Evolutionary conservation across 805 yeast genomes (phyloP).

Genomic region (Yarrowia hollandica): DNA sequence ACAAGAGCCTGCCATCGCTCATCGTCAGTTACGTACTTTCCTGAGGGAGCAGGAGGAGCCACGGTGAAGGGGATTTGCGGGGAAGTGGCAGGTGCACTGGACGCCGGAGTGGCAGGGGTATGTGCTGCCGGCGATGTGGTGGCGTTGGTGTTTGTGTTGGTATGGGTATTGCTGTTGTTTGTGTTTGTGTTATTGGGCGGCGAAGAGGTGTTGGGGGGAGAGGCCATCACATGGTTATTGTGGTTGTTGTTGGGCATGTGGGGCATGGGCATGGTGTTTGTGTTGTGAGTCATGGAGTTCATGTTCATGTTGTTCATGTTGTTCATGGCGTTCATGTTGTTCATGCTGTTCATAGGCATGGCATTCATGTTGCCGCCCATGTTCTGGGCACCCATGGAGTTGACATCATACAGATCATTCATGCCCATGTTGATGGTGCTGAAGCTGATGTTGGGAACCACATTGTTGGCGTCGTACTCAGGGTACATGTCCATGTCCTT

Average conservation of each 20-base stretch:
- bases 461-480: background rate
- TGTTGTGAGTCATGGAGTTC: background rate
- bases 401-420: background rate
- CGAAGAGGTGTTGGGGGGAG: background rate
- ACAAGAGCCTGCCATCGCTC: conserved; percentile 45
- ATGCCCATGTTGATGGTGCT: background rate
- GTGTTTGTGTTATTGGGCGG: background rate
- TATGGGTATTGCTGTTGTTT: background rate
- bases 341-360: too few relatives aligned
- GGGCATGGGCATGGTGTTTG: background rate
- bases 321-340: background rate
- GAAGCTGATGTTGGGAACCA: background rate
- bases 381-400: background rate
- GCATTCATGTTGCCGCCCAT: background rate
- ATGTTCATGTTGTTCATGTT: background rate
- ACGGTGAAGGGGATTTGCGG: conserved; percentile 21
- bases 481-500: conserved; percentile 25
- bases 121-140: background rate
- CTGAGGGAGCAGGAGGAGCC: conserved; percentile 20
- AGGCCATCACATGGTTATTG: background rate
- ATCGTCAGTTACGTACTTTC: conserved; percentile 38
- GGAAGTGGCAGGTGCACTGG: background rate
- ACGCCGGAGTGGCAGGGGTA: background rate
- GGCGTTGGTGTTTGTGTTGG: background rate
- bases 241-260: background rate